These are phyloP conservation scores for Mytilinidion resinicola DNA, from an alignment of 495 filamentous ascomycete genomes.

Conservation along the genomic window DNA sequence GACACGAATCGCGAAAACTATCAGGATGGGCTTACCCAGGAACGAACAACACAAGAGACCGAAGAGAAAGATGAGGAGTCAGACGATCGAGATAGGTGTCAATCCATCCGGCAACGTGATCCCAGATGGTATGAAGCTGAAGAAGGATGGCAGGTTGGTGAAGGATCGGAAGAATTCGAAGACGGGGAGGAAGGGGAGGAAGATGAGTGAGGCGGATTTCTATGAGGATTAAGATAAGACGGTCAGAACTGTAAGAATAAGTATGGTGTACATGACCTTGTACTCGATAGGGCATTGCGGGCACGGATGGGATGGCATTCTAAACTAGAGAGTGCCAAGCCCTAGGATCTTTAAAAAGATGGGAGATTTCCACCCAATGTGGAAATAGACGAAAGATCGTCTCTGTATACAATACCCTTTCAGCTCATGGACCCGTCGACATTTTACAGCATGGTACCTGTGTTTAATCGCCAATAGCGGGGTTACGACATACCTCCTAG, in stretches of 20 bases:
- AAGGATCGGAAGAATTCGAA: conserved; percentile 31
- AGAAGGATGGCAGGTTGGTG: conserved; percentile 25
- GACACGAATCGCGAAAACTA: conserved; percentile 56
- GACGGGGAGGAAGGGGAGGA: conserved; percentile 35
- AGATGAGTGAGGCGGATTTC: conserved; percentile 28
- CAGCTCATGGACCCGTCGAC: too few relatives aligned
- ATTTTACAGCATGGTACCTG: too few relatives aligned
- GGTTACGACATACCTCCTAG: too few relatives aligned
- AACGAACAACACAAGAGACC: conserved; percentile 26
- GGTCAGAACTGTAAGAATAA: neutral
- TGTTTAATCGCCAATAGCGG: too few relatives aligned
- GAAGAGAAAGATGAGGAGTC: conserved; percentile 23
- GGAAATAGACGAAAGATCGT: too few relatives aligned
- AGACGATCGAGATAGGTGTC: conserved; percentile 14
- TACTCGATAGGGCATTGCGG: too few relatives aligned
- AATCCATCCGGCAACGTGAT: conserved; percentile 20
- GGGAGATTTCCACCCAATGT: too few relatives aligned
- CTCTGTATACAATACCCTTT: too few relatives aligned
- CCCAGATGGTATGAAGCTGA: conserved; percentile 21
- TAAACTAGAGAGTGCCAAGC: too few relatives aligned
- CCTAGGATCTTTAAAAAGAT: too few relatives aligned
- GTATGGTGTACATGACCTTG: conserved; percentile 1
- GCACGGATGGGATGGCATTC: too few relatives aligned
- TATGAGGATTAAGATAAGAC: conserved; percentile 1
- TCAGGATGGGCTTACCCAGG: conserved; percentile 50